These are phyloP conservation scores for Fraxinus angustifolia DNA, from an alignment of 305 asterid genomes.

Conservation along the genomic window DNA sequence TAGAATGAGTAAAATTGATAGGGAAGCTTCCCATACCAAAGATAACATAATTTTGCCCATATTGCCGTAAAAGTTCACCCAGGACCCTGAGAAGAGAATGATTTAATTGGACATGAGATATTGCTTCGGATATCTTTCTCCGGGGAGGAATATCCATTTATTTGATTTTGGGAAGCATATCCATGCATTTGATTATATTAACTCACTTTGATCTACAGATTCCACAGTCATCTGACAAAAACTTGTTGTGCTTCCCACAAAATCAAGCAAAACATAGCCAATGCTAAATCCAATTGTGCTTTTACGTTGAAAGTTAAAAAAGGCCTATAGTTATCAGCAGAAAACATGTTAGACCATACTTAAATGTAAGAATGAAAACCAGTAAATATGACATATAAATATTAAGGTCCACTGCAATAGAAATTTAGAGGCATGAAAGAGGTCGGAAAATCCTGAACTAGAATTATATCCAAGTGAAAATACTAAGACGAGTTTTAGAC, in stretches of 20 bases:
- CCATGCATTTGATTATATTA: background rate
- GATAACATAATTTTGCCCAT: slow-evolving; percentile 50
- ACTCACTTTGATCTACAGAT: slow-evolving; percentile 49
- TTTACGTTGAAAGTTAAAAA: slow-evolving; percentile 41
- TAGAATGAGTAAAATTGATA: background rate
- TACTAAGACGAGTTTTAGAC: background rate
- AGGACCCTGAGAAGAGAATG: slow-evolving; percentile 28
- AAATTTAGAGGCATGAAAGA: background rate
- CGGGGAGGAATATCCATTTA: background rate
- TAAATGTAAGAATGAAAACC: background rate
- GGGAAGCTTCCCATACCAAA: slow-evolving; percentile 31
- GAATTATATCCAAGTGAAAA: background rate
- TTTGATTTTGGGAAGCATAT: background rate
- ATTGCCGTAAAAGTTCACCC: slow-evolving; percentile 52
- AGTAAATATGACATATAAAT: background rate
- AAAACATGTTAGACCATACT: background rate
- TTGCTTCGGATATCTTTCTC: background rate
- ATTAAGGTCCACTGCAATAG: background rate
- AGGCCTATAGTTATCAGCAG: slow-evolving; percentile 24
- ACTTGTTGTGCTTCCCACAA: slow-evolving; percentile 41
- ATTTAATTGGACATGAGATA: background rate
- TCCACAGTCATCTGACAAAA: slow-evolving; percentile 51
- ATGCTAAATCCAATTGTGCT: slow-evolving; percentile 51
- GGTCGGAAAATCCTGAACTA: background rate
- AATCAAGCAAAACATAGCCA: slow-evolving; percentile 47